These are phyloP conservation scores for Dovyalis caffra DNA, from an alignment of 345 rosid genomes.

Conservation along the genomic window DNA sequence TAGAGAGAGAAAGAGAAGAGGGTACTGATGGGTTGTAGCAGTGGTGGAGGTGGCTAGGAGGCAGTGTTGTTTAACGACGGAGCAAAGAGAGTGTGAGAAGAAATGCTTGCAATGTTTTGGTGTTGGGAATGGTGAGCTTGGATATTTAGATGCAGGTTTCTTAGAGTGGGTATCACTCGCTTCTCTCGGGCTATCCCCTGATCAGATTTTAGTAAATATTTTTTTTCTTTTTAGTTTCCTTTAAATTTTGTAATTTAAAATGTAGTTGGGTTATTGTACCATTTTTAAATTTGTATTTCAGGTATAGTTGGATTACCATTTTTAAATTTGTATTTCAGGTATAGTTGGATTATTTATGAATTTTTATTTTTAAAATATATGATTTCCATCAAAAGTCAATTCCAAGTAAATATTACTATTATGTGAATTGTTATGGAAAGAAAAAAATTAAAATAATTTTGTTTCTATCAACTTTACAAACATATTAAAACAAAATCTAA, in stretches of 20 bases:
- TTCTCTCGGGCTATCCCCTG: neutral
- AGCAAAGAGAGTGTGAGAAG: neutral
- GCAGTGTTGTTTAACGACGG: conserved; percentile 7
- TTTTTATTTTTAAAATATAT: too few species aligned
- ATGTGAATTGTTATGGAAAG: too few species aligned
- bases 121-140: neutral
- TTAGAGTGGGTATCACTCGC: neutral
- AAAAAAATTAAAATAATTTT: too few species aligned
- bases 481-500: too few species aligned
- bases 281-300: neutral
- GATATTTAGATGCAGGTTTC: neutral
- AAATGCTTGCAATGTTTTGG: neutral
- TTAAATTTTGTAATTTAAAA: neutral
- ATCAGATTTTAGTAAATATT: neutral
- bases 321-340: neutral
- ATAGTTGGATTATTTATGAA: neutral
- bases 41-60: neutral
- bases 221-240: neutral
- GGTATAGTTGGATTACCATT: neutral
- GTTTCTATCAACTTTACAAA: too few species aligned
- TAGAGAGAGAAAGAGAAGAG: neutral
- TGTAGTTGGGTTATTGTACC: neutral
- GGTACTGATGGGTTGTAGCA: neutral
- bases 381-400: too few species aligned
- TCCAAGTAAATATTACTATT: too few species aligned